Conservation (phyloP, 108 stramenopile genomes). For the Skeletonema marinoi region DNA sequence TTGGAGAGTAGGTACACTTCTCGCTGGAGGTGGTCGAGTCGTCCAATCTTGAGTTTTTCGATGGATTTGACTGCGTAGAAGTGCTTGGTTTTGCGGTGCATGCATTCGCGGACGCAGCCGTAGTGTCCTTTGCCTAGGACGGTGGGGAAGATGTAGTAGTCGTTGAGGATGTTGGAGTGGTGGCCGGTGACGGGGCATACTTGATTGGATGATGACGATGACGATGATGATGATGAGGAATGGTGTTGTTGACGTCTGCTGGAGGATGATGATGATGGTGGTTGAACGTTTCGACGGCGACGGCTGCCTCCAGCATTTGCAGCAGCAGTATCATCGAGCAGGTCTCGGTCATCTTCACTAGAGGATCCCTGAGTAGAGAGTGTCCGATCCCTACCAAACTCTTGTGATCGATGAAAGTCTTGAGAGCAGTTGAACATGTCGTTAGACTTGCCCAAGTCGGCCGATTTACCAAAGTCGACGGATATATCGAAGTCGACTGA, state of each 20-base stretch:
- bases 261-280: neutral
- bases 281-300: neutral
- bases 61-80: constrained; percentile 62
- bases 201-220: neutral
- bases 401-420: neutral
- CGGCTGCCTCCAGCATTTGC: neutral
- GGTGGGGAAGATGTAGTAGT: constrained; percentile 6
- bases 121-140: constrained; percentile 4
- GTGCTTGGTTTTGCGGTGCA: constrained; percentile 36
- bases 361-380: neutral
- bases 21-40: constrained; percentile 2
- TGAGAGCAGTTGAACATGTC: neutral
- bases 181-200: constrained; percentile 4
- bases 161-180: constrained; percentile 7
- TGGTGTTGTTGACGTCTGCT: neutral
- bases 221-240: neutral
- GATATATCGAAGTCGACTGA: neutral
- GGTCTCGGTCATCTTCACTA: neutral
- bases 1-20: constrained; percentile 1
- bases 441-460: neutral
- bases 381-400: neutral
- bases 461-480: constrained; percentile 5
- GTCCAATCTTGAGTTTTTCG: constrained; percentile 30
- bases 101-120: constrained; percentile 7
- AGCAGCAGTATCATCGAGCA: neutral